A percentile compares a stretch with the other conserved stretches of the same genome.
These are phyloP conservation scores for Magnolia changhungtana DNA, from an alignment of 164 flowering plant genomes.

Conservation along the genomic window DNA sequence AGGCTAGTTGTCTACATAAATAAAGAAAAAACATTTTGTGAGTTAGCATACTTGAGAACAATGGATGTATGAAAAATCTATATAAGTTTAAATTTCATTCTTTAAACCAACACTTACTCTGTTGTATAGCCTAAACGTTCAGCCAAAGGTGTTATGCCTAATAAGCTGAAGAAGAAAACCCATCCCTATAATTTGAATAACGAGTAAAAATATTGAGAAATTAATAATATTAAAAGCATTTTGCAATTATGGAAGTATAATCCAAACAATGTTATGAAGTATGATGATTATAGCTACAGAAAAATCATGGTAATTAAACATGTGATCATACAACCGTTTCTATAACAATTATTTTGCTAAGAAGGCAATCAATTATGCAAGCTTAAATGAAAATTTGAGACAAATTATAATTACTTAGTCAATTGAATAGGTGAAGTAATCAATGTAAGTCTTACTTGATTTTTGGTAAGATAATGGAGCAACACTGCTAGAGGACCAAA, in stretches of 20 bases:
- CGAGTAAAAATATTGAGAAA: too few species aligned
- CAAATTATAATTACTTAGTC: too few species aligned
- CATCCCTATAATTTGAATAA: constrained; percentile 39
- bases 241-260: too few species aligned
- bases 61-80: background rate
- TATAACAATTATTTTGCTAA: too few species aligned
- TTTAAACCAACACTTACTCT: constrained; percentile 40
- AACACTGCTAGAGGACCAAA: constrained; percentile 74
- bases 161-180: constrained; percentile 61
- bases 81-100: background rate
- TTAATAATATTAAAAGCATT: too few species aligned
- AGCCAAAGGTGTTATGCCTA: constrained; percentile 68
- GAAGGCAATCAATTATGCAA: too few species aligned
- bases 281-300: too few species aligned
- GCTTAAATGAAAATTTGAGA: too few species aligned
- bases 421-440: too few species aligned
- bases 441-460: constrained; percentile 46
- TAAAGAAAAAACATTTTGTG: constrained; percentile 5
- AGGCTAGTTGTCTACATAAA: constrained; percentile 56
- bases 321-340: too few species aligned
- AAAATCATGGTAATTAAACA: too few species aligned
- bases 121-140: constrained; percentile 69
- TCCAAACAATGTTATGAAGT: too few species aligned
- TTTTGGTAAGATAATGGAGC: constrained; percentile 49
- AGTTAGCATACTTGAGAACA: background rate